Conservation (phyloP, 2,329 filamentous ascomycete species). For the Drechslera avenae region DNA sequence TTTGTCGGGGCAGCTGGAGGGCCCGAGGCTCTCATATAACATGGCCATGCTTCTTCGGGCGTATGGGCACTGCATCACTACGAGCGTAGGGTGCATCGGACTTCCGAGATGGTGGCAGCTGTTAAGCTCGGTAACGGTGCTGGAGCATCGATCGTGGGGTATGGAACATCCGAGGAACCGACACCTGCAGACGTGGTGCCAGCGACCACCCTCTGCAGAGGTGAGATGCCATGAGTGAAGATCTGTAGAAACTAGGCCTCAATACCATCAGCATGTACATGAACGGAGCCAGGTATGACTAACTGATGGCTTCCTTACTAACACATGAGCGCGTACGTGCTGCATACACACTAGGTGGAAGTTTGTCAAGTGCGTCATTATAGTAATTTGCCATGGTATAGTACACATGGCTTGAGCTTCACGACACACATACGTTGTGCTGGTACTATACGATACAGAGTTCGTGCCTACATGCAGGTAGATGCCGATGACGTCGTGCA, state of each 20-base stretch:
- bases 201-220: neutral
- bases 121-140: conserved; percentile 40
- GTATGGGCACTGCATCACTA: conserved; percentile 17
- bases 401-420: neutral
- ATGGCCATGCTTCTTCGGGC: conserved; percentile 22
- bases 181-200: conserved; percentile 5
- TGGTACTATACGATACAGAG: neutral
- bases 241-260: no score
- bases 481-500: conserved; percentile 34
- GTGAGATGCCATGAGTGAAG: no score
- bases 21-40: conserved; percentile 20
- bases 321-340: conserved; percentile 3
- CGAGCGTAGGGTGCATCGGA: conserved; percentile 7
- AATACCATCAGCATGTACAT: neutral
- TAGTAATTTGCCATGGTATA: neutral
- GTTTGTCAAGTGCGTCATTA: conserved; percentile 12
- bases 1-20: conserved; percentile 6
- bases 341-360: neutral
- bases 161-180: conserved; percentile 32
- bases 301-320: neutral
- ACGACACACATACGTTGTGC: neutral
- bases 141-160: conserved; percentile 12
- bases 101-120: conserved; percentile 21
- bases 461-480: conserved; percentile 6
- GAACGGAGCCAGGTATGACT: neutral